Percentiles rank a stretch among this genome's conserved stretches.
Evolutionary conservation across 2,329 filamentous ascomycete genomes (phyloP).

Genomic region (Fusarium multiceps): DNA sequence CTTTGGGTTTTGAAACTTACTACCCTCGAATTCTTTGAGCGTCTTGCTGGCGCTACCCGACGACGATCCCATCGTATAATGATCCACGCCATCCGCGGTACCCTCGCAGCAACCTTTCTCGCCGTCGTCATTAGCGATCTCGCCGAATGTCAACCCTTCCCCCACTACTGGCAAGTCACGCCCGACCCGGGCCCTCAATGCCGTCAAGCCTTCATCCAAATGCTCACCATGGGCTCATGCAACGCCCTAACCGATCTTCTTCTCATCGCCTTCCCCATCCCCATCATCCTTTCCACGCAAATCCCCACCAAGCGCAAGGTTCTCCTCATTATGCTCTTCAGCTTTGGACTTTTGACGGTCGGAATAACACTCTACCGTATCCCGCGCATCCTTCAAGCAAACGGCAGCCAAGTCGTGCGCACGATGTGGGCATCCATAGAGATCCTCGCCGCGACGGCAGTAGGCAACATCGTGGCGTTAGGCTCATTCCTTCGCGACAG

Average conservation of each 20-base stretch:
- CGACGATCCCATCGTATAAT: slow-evolving; percentile 76
- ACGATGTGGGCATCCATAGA: slow-evolving; percentile 89
- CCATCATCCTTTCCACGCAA: slow-evolving; percentile 81
- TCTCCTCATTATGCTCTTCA: slow-evolving; percentile 81
- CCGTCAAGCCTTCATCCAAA: slow-evolving; percentile 83
- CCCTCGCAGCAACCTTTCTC: slow-evolving; percentile 78
- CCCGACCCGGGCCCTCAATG: slow-evolving; percentile 86
- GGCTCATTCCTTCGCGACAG: slow-evolving; percentile 90
- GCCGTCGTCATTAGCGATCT: slow-evolving; percentile 83
- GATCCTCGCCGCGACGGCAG: slow-evolving; percentile 83
- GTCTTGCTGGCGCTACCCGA: slow-evolving; percentile 83
- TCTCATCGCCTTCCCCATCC: slow-evolving; percentile 85
- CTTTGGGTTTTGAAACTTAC: slow-evolving; percentile 92
- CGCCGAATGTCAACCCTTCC: slow-evolving; percentile 79
- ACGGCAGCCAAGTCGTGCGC: slow-evolving; percentile 82
- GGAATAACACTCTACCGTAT: slow-evolving; percentile 81
- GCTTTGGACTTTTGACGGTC: slow-evolving; percentile 79
- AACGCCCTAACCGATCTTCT: slow-evolving; percentile 88
- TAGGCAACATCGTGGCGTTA: slow-evolving; percentile 86
- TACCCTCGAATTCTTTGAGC: slow-evolving; percentile 88
- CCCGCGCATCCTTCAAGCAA: slow-evolving; percentile 73
- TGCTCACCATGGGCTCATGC: slow-evolving; percentile 84
- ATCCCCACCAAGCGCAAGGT: slow-evolving; percentile 81
- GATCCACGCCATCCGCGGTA: slow-evolving; percentile 76
- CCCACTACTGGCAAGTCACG: slow-evolving; percentile 78